Percentiles rank a stretch among this genome's conserved stretches.
Evolutionary conservation across 225 moss, liverwort and hornwort species (phyloP).

Genomic region (Climacium dendroides): DNA sequence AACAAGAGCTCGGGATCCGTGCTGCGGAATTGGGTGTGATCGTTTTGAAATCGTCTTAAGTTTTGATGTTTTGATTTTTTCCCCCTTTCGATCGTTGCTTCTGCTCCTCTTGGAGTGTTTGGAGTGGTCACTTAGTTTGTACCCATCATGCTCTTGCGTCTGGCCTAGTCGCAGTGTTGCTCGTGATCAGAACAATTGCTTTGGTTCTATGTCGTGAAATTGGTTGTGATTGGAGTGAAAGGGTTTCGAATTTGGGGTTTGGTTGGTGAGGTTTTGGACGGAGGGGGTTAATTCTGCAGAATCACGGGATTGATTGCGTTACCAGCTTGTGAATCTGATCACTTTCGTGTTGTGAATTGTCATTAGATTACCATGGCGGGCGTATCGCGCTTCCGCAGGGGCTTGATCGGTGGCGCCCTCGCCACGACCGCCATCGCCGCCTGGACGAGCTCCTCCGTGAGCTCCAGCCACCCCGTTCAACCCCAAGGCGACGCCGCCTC

Average conservation of each 20-base stretch:
- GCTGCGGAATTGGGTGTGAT: not conserved
- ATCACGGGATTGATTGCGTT: not conserved
- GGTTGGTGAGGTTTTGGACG: not conserved
- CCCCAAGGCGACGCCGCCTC: constrained; percentile 19
- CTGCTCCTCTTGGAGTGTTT: not conserved
- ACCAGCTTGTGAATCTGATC: not conserved
- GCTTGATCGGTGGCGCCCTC: constrained; percentile 19
- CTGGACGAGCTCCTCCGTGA: constrained; percentile 23
- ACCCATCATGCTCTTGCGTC: not conserved
- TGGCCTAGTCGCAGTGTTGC: not conserved
- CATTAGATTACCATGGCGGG: constrained; percentile 13
- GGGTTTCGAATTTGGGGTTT: not conserved
- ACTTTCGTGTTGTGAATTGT: not conserved
- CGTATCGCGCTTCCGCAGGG: constrained; percentile 9
- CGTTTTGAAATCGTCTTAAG: not conserved
- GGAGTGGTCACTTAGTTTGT: not conserved
- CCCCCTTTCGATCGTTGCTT: not conserved
- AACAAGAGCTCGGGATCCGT: not conserved
- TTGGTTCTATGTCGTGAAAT: not conserved
- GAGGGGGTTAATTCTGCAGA: no score
- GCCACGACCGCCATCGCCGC: constrained; percentile 22
- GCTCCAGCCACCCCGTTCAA: constrained; percentile 31
- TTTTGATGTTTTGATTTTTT: not conserved
- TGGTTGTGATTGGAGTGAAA: not conserved
- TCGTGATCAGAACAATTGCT: not conserved